Base-by-base conservation (phyloP, 192 early-diverging fungal genomes). In the Podochytrium sp. region DNA sequence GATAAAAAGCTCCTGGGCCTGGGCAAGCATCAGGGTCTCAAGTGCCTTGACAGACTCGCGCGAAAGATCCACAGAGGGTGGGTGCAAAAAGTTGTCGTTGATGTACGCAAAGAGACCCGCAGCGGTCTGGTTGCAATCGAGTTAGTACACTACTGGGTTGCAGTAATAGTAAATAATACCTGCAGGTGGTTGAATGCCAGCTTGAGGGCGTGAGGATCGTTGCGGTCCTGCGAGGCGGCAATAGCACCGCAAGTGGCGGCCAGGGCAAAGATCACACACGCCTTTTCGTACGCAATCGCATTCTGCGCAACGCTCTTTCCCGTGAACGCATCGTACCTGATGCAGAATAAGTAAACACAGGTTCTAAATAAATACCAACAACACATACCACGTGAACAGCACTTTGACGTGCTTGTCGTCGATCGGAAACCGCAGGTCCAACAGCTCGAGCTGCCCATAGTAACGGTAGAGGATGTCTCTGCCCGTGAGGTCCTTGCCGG, bases 71-170 rank as follows among this genome's bases (percentile, higher is more conserved):
- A 90, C 83, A 6, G 94, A 95, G 0, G 97, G 97, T 27, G 97
- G 94, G 73, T 99, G 97, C 61, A 98, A 80, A 79, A 99, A 99
- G 81, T 96, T 99, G 70, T 99, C 95, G 80, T 94, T 97, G 82
- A 99, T 98, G 77, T 92, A 98, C 41, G 90, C 82, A 81, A 95
- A 96, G 56, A 95, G 89, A 29, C 94, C 94, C n/a, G 97, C 97
- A 0, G 95, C 90, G 3, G 91, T 41, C 38, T 55, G n/a, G n/a
- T 20, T 55, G 20, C 52, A 23, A 10, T 23, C 52, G 30, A 7
- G 16, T 7, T 23, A 25, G 20, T 6, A n/a, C n/a, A 25, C 7
- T 55, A 55, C 7, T 0, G 12, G 10, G 30, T n/a, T n/a, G n/a
- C n/a, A n/a, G n/a, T 10, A 23, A 55, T 55, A 55, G 7, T 20